phyloP scores from a whole-genome alignment of 495 filamentous ascomycete genomes.

The Trypethelium eluteriae region DNA sequence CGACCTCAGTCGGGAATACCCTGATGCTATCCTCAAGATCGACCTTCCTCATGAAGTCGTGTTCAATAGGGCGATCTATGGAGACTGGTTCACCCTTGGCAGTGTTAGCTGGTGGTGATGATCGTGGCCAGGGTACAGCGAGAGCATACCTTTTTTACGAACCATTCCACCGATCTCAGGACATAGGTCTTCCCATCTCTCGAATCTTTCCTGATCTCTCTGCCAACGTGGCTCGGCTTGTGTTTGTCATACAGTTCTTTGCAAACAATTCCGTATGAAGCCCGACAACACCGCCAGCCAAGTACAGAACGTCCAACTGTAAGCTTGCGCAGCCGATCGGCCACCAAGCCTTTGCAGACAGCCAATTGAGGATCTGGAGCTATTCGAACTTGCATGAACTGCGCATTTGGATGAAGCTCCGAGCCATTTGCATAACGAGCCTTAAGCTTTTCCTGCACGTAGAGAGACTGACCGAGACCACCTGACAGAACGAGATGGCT shows the following conservation, averaged over 20 bases:
- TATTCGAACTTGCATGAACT: slow-evolving; percentile 29
- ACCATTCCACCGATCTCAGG: slow-evolving; percentile 30
- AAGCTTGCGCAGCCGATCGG: slow-evolving; percentile 31
- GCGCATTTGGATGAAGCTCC: slow-evolving; percentile 20
- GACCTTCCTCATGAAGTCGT: slow-evolving; percentile 35
- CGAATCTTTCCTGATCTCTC: slow-evolving; percentile 24
- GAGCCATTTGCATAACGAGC: slow-evolving; percentile 24
- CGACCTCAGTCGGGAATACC: slow-evolving; percentile 35
- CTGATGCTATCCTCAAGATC: slow-evolving; percentile 30
- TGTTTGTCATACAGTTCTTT: slow-evolving; percentile 31
- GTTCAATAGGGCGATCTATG: slow-evolving; percentile 34
- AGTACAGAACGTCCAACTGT: slow-evolving; percentile 28
- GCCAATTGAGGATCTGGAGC: slow-evolving; percentile 38
- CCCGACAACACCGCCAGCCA: slow-evolving; percentile 32
- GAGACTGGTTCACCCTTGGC: slow-evolving; percentile 35
- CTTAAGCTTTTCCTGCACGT: slow-evolving; percentile 40
- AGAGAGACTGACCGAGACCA: slow-evolving; percentile 58
- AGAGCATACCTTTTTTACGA: slow-evolving; percentile 26
- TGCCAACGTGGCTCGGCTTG: slow-evolving; percentile 25
- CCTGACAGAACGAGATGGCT: slow-evolving; percentile 54
- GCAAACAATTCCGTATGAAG: slow-evolving; percentile 31
- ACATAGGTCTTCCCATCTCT: slow-evolving; percentile 31
- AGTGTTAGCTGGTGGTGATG: slow-evolving; percentile 3
- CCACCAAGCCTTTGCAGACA: slow-evolving; percentile 37
- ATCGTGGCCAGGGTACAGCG: not conserved